Base-by-base conservation (phyloP, 2,329 filamentous ascomycete species). In the Exserohilum rostratum region DNA sequence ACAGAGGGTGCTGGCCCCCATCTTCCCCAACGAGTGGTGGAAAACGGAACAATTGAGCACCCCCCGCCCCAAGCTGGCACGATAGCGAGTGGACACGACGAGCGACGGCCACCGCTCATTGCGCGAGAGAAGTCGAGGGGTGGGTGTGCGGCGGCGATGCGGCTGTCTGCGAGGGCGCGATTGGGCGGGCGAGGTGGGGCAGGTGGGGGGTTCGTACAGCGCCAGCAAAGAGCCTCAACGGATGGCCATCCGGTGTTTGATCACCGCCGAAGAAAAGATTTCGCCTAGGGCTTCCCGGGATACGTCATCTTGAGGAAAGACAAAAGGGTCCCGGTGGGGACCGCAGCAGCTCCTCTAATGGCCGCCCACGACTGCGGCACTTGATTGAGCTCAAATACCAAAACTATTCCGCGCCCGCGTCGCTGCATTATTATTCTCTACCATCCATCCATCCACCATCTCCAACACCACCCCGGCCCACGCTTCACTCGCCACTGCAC, bases 211-310 rank as follows among this genome's bases (percentile, higher is more conserved):
- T 64, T 64, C 60, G 59, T 48, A 54, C 61, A 50, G 50, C 54
- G 53, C 60, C 59, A 55, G 52, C 51, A 61, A 25, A 59, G 62
- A 67, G 58, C 45, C 65, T 65, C 63, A 67, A 62, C 57, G 50
- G 50, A 62, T 49, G 51, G 39, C n/a, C 40, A 38, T 33, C 27
- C 48, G 40, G 48, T 42, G 51, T 51, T 60, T 58, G 44, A 55
- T 31, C 50, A 46, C 12, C 35, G 45, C 61, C 22, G 22, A 54
- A 39, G 50, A 61, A 63, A 62, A 65, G 55, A 59, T 66, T 68
- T 66, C 64, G 65, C 65, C 62, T 66, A 65, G 64, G 57, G 62
- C 38, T 55, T 58, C 59, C 62, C 53, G 49, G 44, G 57, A 55
- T 64, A 68, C 65, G 65, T 68, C 65, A 68, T 66, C 22, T 54